Percentiles rank a stretch among this genome's conserved stretches.
phyloP scores from a whole-genome alignment of 78 protist species.

The Chrysochromulina parva region DNA sequence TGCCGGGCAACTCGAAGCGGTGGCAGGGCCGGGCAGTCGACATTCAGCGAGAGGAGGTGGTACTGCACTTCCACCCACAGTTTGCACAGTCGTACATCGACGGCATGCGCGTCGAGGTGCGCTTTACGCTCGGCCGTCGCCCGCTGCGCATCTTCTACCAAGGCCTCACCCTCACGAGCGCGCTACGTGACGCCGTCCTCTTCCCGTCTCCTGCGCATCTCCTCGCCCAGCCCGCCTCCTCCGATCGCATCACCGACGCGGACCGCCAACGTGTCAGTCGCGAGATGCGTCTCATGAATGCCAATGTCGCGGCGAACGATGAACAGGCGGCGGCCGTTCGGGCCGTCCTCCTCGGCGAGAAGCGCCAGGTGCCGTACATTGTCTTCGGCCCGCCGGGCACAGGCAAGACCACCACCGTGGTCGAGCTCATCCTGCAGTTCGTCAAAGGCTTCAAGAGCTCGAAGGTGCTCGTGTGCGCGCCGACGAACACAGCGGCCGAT shows the following conservation, averaged over 20 bases:
- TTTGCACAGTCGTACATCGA: not conserved
- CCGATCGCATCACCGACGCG: too few species aligned
- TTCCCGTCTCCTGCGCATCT: not conserved
- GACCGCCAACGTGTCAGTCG: too few species aligned
- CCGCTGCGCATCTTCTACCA: conserved; percentile 17
- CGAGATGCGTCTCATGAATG: too few species aligned
- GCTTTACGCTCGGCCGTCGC: not conserved
- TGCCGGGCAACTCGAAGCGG: not conserved
- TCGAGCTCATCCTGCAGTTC: conserved; percentile 21
- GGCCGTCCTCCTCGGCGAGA: not conserved
- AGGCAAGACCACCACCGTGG: conserved; percentile 42
- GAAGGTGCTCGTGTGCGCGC: conserved; percentile 37
- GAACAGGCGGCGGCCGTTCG: conserved; percentile 14
- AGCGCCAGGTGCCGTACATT: conserved; percentile 3
- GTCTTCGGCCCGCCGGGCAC: conserved; percentile 54
- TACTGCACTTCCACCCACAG: not conserved
- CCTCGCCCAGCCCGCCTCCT: not conserved
- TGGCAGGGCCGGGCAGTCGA: not conserved
- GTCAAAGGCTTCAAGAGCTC: not conserved
- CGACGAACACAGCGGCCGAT: conserved; percentile 48
- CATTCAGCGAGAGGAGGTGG: not conserved
- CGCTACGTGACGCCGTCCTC: not conserved
- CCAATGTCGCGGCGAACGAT: not conserved
- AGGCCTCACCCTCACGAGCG: not conserved
- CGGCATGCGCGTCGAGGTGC: not conserved